Evolutionary conservation across 202 grass and related monocot genomes (phyloP).

Genomic region (Bolboschoenoplectus hybrid): DNA sequence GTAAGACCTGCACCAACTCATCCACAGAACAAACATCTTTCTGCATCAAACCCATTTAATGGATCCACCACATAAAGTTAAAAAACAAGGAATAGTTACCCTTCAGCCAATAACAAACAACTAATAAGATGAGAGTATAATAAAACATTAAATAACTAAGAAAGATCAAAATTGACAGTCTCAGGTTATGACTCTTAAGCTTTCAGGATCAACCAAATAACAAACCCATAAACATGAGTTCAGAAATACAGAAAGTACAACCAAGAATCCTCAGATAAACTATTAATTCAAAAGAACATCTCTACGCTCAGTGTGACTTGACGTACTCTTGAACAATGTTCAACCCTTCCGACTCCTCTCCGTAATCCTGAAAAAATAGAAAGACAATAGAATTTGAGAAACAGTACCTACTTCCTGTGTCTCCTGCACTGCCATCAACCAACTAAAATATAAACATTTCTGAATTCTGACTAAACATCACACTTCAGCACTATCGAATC

Average conservation of each 20-base stretch:
- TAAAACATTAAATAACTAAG: conserved; percentile 9
- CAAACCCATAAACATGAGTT: conserved; percentile 24
- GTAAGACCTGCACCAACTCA: background rate
- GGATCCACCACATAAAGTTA: background rate
- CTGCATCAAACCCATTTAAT: background rate
- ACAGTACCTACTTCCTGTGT: background rate
- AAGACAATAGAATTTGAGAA: conserved; percentile 28
- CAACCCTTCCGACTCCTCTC: conserved; percentile 57
- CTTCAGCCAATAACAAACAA: background rate
- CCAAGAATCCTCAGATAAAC: background rate
- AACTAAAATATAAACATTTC: background rate
- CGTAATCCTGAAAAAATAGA: conserved; percentile 50
- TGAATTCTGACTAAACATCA: background rate
- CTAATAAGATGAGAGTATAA: background rate
- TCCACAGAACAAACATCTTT: background rate
- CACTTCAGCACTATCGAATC: background rate
- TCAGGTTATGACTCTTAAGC: conserved; percentile 25
- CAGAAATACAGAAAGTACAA: conserved; percentile 40
- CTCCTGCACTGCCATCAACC: background rate
- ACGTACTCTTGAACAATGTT: conserved; percentile 58
- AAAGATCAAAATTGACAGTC: conserved; percentile 30
- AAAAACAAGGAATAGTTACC: background rate
- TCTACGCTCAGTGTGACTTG: conserved; percentile 35
- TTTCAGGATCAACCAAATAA: conserved; percentile 25
- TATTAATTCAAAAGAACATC: background rate